Conservation (phyloP, 23 red algal genomes). For the Gracilaria domingensis region DNA sequence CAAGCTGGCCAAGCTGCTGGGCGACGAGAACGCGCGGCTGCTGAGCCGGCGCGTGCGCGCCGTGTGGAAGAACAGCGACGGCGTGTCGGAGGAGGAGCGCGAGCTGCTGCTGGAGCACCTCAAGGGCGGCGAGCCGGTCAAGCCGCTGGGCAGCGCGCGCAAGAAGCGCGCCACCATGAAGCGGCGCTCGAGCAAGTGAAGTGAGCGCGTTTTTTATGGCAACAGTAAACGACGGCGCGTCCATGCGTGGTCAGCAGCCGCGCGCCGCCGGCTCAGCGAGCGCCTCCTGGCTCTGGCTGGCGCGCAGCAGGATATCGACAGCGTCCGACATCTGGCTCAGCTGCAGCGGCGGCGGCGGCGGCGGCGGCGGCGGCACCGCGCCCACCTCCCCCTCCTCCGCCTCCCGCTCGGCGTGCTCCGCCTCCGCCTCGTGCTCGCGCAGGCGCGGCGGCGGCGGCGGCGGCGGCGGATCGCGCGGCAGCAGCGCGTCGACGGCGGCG, state of each 20-base stretch:
- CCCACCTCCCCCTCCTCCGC: no score
- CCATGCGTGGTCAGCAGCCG: no score
- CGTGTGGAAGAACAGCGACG: slow-evolving; percentile 28
- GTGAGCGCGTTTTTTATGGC: no score
- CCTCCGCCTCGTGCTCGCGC: no score
- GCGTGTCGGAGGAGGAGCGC: not conserved
- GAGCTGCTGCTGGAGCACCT: not conserved
- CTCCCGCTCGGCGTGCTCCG: not conserved
- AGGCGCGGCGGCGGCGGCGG: not conserved
- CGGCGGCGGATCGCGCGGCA: not conserved
- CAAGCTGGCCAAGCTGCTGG: not conserved
- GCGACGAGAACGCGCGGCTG: slow-evolving; percentile 18
- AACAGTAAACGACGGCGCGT: no score
- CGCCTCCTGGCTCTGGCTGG: slow-evolving; percentile 22
- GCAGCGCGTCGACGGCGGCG: not conserved
- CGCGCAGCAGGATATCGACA: slow-evolving; percentile 16
- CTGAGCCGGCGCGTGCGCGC: not conserved
- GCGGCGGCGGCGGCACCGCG: no score
- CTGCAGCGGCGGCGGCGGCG: not conserved
- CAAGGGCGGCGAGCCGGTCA: not conserved
- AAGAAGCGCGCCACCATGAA: not conserved
- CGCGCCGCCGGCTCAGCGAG: no score
- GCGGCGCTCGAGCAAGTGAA: not conserved
- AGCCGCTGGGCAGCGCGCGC: not conserved
- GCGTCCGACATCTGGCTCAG: slow-evolving; percentile 8